Evolutionary conservation across 129 eudicot genomes (phyloP).

Genomic region (Flaveria robusta): DNA sequence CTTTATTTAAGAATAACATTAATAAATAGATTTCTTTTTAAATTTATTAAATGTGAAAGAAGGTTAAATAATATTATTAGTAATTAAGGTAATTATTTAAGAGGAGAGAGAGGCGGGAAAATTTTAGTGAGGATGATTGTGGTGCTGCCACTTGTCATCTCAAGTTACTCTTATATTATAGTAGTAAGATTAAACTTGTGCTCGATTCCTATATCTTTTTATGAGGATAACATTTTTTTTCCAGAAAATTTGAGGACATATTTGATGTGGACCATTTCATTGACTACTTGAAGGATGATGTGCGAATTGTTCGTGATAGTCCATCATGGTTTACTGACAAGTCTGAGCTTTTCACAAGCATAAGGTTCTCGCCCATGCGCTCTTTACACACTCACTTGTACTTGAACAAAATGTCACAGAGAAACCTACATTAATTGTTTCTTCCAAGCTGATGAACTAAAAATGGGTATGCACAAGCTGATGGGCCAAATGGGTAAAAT

Average conservation of each 20-base stretch:
- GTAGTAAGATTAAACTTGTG: slow-evolving; percentile 6
- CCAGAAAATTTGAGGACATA: slow-evolving; percentile 97
- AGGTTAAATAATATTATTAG: too few relatives aligned
- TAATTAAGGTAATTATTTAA: too few relatives aligned
- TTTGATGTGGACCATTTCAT: slow-evolving; percentile 99
- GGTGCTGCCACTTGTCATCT: too few relatives aligned
- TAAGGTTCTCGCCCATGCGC: slow-evolving; percentile 54
- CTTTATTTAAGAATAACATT: too few relatives aligned
- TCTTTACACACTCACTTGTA: slow-evolving; percentile 5
- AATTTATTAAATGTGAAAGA: too few relatives aligned
- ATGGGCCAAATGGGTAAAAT: background rate
- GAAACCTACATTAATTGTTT: background rate
- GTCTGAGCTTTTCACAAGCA: slow-evolving; percentile 82
- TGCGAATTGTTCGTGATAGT: slow-evolving; percentile 88
- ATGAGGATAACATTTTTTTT: background rate
- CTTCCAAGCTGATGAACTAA: slow-evolving; percentile 12
- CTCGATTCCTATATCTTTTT: slow-evolving; percentile 4
- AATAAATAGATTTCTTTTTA: too few relatives aligned
- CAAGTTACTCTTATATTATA: too few relatives aligned
- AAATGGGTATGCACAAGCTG: background rate
- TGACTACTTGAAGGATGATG: slow-evolving; percentile 95
- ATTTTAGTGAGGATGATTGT: too few relatives aligned
- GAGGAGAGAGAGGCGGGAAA: too few relatives aligned
- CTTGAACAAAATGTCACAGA: slow-evolving; percentile 16
- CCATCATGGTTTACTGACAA: slow-evolving; percentile 97